phyloP scores from a whole-genome alignment of 805 yeast genomes.

The Schizosaccharomyces octosporus region DNA sequence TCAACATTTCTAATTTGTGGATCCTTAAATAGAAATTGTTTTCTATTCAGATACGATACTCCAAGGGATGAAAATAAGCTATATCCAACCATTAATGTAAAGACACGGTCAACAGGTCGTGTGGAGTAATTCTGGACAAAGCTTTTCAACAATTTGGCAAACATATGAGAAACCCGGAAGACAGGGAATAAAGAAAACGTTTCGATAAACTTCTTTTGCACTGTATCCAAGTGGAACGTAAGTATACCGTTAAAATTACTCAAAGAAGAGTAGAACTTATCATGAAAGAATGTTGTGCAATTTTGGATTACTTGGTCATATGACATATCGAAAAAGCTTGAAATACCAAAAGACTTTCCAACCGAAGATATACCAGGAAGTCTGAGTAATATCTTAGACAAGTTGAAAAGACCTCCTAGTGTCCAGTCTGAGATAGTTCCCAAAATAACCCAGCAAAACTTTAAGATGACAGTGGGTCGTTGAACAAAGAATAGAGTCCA shows the following conservation, averaged over 20 bases:
- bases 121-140: constrained; percentile 4
- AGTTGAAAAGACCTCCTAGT: constrained; percentile 5
- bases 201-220: neutral
- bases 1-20: constrained; percentile 4
- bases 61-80: constrained; percentile 5
- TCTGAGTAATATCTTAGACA: neutral
- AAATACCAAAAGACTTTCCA: neutral
- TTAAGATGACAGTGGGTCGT: constrained; percentile 5
- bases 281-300: neutral
- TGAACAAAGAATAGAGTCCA: constrained; percentile 6
- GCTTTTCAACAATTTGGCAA: constrained; percentile 5
- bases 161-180: constrained; percentile 3
- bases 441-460: constrained; percentile 3
- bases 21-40: neutral
- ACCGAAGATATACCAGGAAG: constrained; percentile 1
- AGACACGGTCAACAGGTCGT: constrained; percentile 5
- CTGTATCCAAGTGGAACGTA: neutral
- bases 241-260: neutral
- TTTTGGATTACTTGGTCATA: neutral
- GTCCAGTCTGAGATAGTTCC: constrained; percentile 4
- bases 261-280: neutral
- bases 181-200: neutral
- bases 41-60: constrained; percentile 4
- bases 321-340: neutral
- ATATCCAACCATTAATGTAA: constrained; percentile 7